Percentiles rank a stretch among this genome's conserved stretches.
Conservation (phyloP, 345 rosid genomes). For the Mallotus nudiflorus region DNA sequence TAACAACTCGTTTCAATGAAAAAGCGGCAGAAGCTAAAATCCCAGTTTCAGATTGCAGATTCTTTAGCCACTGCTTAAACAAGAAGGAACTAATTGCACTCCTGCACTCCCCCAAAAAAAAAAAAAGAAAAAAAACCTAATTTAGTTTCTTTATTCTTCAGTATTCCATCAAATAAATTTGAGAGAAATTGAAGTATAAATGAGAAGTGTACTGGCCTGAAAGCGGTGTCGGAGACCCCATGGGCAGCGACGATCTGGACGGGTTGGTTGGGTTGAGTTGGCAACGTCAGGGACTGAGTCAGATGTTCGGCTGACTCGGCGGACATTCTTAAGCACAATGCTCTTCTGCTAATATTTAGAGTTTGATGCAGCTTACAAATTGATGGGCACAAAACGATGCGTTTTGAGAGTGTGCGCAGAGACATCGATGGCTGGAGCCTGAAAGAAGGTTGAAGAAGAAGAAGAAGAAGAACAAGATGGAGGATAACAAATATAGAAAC, state of each 20-base stretch:
- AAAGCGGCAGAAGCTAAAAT: constrained; percentile 60
- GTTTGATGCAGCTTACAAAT: constrained; percentile 21
- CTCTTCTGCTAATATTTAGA: background rate
- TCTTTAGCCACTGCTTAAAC: constrained; percentile 80
- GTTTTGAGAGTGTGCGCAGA: constrained; percentile 29
- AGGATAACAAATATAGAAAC: too few species aligned
- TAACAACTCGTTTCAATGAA: constrained; percentile 60
- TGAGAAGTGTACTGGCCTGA: constrained; percentile 43
- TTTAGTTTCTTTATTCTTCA: background rate
- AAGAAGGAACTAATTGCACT: constrained; percentile 68
- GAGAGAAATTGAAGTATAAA: background rate
- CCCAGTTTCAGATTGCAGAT: constrained; percentile 72
- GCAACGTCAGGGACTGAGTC: constrained; percentile 47
- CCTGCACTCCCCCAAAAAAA: constrained; percentile 48
- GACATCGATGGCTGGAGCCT: constrained; percentile 18
- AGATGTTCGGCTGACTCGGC: constrained; percentile 31
- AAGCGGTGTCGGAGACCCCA: constrained; percentile 64
- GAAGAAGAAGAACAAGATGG: too few species aligned
- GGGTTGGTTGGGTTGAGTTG: constrained; percentile 55
- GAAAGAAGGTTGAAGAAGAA: too few species aligned
- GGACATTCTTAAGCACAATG: constrained; percentile 40
- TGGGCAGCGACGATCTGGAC: constrained; percentile 57
- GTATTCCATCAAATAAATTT: background rate
- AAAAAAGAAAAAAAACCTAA: background rate
- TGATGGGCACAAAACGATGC: constrained; percentile 2